phyloP scores from a whole-genome alignment of 2,329 filamentous ascomycete species.

The Xylariaceae sp. region DNA sequence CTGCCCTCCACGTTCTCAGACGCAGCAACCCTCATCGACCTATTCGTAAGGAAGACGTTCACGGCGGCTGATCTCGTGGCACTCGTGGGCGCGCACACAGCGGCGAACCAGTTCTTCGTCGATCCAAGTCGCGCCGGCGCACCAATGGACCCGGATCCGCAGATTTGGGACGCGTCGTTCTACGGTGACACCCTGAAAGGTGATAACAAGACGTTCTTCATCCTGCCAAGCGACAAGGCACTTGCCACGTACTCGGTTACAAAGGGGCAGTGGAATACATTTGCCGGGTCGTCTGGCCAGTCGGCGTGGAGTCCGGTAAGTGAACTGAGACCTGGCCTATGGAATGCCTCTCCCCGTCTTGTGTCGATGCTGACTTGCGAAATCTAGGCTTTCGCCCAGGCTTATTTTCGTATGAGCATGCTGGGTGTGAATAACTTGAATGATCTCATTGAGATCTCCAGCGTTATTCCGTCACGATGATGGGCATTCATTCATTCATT shows the following conservation, averaged over 20 bases:
- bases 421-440: conserved; percentile 44
- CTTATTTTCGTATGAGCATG: conserved; percentile 40
- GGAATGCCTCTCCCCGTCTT: not conserved
- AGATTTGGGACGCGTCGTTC: conserved; percentile 46
- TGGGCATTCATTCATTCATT: not conserved
- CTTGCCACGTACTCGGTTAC: conserved; percentile 24
- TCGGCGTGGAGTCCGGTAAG: conserved; percentile 26
- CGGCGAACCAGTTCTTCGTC: conserved; percentile 43
- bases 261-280: conserved; percentile 21
- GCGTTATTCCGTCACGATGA: conserved; percentile 32
- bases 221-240: conserved; percentile 31
- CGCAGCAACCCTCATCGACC: conserved; percentile 39
- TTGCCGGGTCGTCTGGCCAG: conserved; percentile 23
- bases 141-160: conserved; percentile 44
- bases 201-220: conserved; percentile 30
- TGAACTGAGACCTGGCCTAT: not conserved
- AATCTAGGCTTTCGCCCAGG: conserved; percentile 34
- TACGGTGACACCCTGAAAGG: conserved; percentile 39
- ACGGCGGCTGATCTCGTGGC: conserved; percentile 45
- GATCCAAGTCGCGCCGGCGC: conserved; percentile 35
- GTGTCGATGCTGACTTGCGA: not conserved
- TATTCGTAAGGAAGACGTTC: conserved; percentile 49
- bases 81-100: conserved; percentile 50
- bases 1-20: conserved; percentile 40
- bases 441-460: conserved; percentile 39